Base-by-base conservation (phyloP, 2,329 filamentous ascomycete genomes). In the Juglanconis oblonga region DNA sequence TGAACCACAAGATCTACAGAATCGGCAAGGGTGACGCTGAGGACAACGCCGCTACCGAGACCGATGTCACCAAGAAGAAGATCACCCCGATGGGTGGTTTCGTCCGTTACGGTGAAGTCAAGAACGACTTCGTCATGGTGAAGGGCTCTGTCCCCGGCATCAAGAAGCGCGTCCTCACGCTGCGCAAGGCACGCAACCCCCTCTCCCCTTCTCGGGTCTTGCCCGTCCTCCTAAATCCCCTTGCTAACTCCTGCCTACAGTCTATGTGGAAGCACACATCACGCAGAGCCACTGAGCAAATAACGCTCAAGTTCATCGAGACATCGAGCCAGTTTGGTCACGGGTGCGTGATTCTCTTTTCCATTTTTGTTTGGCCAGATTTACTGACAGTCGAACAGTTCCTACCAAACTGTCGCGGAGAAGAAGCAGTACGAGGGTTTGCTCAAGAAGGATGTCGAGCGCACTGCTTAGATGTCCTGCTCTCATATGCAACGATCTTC, bases 1-100 rank as follows among this genome's bases (percentile, higher is more conserved):
- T 95, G 85, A 99, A 99, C 91, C 95, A 99, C 92, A 99, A 99
- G 91, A 82, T 99, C 77, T 99, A 98, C 91, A 92, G 95, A 71
- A 91, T 99, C 72, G 95, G 94, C 77, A 96, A 95, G 88, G 94
- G 86, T 73, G 84, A 85, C 69, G 91, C 95, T 73, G 92, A 95
- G 77, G 88, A 88, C 79, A 97, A 92, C 82, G 95, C 92, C 72
- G 90, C 94, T 62, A 99, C 95, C 69, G 92, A 97, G 68, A 88
- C 94, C 76, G 95, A 99, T 76, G 87, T 96, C 77, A 96, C 93
- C 84, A 97, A 97, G 90, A 99, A 99, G 91, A 88, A 86, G 78
- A 99, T 99, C 81, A 98, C 94, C 78, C 94, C 94, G 76, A 86
- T 99, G 77, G 95, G 95, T 90, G 95, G 95, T 74, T 99, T 99